These are phyloP conservation scores for Niveomyces coronatus DNA, from an alignment of 2,329 filamentous ascomycete genomes.

Conservation along the genomic window DNA sequence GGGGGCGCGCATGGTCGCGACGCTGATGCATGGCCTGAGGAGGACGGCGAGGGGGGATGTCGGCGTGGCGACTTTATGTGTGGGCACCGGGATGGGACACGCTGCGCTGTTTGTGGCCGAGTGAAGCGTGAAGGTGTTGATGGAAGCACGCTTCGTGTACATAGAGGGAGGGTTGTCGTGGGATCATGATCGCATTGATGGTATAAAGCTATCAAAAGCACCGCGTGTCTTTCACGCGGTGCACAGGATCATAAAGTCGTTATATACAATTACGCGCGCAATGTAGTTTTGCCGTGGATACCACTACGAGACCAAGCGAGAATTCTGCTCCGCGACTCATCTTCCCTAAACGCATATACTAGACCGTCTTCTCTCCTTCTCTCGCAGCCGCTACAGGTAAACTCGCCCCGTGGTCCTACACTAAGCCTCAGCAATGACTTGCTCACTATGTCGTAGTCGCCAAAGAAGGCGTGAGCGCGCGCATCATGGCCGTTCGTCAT, in stretches of 20 bases:
- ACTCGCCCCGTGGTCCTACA: conserved; percentile 28
- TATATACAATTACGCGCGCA: neutral
- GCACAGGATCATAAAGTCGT: neutral
- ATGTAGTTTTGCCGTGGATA: neutral
- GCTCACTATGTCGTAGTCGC: conserved; percentile 35
- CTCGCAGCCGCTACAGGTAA: conserved; percentile 32
- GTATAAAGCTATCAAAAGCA: too few relatives aligned
- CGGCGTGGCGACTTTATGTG: conserved; percentile 86
- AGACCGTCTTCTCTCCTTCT: conserved; percentile 28
- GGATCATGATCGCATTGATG: too few relatives aligned
- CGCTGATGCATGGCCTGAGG: conserved; percentile 54
- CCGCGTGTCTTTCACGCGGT: too few relatives aligned
- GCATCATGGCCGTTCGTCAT: conserved; percentile 24
- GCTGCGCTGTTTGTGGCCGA: conserved; percentile 57
- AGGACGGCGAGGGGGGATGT: conserved; percentile 58
- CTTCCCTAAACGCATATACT: conserved; percentile 22
- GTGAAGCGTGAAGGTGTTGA: conserved; percentile 33
- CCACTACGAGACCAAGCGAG: conserved; percentile 19
- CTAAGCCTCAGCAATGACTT: conserved; percentile 27
- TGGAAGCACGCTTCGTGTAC: neutral
- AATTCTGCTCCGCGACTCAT: neutral
- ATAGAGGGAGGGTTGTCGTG: too few relatives aligned
- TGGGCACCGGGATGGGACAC: conserved; percentile 74
- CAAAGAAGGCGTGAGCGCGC: conserved; percentile 45
- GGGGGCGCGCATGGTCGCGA: conserved; percentile 69